These are phyloP conservation scores for Curvularia spicifera DNA, from an alignment of 2,329 filamentous ascomycete genomes.

Conservation along the genomic window DNA sequence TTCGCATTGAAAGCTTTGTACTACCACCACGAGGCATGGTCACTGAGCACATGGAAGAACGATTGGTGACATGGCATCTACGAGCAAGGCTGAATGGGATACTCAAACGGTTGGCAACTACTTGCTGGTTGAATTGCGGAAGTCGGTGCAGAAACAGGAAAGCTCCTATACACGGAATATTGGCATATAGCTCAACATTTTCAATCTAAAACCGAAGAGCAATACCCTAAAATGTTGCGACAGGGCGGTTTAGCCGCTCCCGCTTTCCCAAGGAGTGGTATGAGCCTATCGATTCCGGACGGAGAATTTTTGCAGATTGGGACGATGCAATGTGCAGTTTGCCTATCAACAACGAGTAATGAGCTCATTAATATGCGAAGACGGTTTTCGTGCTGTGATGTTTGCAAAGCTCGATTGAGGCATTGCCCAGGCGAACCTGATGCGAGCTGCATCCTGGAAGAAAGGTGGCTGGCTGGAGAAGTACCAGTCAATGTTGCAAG, in stretches of 20 bases:
- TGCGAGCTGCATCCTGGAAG: neutral
- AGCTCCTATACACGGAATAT: neutral
- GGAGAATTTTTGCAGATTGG: neutral
- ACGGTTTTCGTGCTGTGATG: neutral
- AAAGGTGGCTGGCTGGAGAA: neutral
- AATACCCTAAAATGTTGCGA: neutral
- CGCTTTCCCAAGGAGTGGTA: neutral
- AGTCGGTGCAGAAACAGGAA: neutral
- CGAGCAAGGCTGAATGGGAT: neutral
- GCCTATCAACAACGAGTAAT: neutral
- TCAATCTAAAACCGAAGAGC: neutral
- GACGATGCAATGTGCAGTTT: neutral
- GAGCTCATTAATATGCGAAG: neutral
- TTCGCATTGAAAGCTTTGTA: constrained; percentile 1
- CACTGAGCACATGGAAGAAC: neutral
- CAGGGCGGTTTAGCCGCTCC: neutral
- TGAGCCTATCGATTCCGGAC: neutral
- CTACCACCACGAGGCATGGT: neutral
- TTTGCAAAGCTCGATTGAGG: neutral
- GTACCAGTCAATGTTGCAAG: neutral
- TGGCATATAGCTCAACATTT: neutral
- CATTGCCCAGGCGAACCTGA: neutral
- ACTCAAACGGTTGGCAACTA: neutral
- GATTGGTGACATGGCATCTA: neutral
- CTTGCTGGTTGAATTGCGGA: neutral